Percentiles rank a stretch among this genome's conserved stretches.
These are phyloP conservation scores for Leucosporidium creatinivorum DNA, from an alignment of 768 basidiomycete species.

Conservation along the genomic window DNA sequence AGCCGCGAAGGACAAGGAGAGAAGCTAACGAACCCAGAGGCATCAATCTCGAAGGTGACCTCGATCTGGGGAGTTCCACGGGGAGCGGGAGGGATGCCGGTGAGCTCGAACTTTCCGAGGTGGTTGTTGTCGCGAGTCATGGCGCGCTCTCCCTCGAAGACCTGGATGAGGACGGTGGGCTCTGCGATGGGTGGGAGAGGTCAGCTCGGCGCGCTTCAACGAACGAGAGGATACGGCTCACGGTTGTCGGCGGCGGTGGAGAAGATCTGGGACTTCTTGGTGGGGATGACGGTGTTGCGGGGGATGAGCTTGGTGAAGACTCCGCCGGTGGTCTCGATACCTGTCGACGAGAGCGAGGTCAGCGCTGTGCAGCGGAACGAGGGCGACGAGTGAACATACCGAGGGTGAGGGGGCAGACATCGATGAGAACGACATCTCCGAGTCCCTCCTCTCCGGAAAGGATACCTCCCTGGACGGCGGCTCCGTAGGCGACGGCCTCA, in stretches of 20 bases:
- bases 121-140: conserved; percentile 98
- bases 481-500: conserved; percentile 98
- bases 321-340: conserved; percentile 92
- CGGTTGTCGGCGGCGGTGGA: conserved; percentile 43
- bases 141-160: conserved; percentile 93
- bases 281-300: conserved; percentile 96
- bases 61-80: conserved; percentile 97
- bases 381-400: conserved; percentile 4
- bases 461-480: conserved; percentile 96
- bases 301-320: conserved; percentile 93
- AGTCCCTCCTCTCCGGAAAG: conserved; percentile 89
- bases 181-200: conserved; percentile 39
- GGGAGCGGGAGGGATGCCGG: conserved; percentile 84
- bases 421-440: conserved; percentile 85
- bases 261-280: conserved; percentile 83
- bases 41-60: conserved; percentile 83
- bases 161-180: conserved; percentile 92
- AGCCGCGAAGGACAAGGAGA: background rate
- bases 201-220: conserved; percentile 67
- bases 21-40: conserved; percentile 24
- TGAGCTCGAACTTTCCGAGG: conserved; percentile 93
- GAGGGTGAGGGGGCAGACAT: conserved; percentile 92
- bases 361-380: background rate
- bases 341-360: conserved; percentile 38
- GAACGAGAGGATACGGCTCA: conserved; percentile 53